Conservation (phyloP, 805 yeast species). For the Metschnikowia picachoensis region DNA sequence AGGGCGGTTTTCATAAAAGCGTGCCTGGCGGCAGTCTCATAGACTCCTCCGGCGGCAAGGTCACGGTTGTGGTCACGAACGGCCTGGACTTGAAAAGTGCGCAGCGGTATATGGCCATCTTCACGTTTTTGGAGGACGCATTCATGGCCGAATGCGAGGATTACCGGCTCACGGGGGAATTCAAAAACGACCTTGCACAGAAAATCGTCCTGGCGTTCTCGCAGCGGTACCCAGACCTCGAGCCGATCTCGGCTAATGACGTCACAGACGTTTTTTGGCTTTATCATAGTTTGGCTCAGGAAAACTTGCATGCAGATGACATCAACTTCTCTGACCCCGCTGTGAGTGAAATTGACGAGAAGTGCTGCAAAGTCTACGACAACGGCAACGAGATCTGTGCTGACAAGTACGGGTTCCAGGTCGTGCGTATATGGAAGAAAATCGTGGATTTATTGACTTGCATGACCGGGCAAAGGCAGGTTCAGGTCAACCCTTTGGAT, state of each 20-base stretch:
- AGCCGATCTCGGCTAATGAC: slow-evolving; percentile 24
- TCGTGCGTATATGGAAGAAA: slow-evolving; percentile 6
- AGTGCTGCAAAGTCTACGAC: neutral
- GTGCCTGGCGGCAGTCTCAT: neutral
- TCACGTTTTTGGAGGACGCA: slow-evolving; percentile 22
- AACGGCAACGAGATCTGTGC: slow-evolving; percentile 26
- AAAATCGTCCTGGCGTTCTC: slow-evolving; percentile 17
- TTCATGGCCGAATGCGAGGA: slow-evolving; percentile 24
- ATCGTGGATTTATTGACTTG: neutral
- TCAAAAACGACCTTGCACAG: slow-evolving; percentile 2
- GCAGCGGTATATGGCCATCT: slow-evolving; percentile 16
- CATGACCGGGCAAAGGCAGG: slow-evolving; percentile 1
- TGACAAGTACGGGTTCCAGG: slow-evolving; percentile 23
- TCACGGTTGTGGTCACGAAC: neutral
- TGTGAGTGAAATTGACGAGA: slow-evolving; percentile 19
- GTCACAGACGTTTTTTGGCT: slow-evolving; percentile 25
- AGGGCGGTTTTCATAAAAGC: no score
- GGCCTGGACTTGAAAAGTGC: slow-evolving; percentile 16
- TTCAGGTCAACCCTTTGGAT: slow-evolving; percentile 1
- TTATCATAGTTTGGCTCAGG: slow-evolving; percentile 29
- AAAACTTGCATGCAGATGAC: slow-evolving; percentile 24
- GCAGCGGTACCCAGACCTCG: slow-evolving; percentile 17
- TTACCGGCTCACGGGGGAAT: neutral
- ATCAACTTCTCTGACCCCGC: slow-evolving; percentile 23
- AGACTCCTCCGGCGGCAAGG: neutral